Conservation (phyloP, 495 filamentous ascomycete genomes). For the Venustampulla echinocandica region DNA sequence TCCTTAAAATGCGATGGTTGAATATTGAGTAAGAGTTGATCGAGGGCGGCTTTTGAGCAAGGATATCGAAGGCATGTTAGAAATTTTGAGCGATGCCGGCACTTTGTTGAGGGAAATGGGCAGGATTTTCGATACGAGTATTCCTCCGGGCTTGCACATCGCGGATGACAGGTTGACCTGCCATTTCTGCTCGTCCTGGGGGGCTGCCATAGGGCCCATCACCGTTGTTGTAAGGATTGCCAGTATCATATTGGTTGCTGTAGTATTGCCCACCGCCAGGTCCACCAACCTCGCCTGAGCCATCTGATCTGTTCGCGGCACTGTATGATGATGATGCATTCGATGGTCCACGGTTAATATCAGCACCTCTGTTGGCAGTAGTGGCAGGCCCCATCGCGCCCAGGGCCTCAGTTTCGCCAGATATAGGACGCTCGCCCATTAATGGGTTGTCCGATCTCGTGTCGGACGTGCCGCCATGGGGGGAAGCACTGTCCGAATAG, state of each 20-base stretch:
- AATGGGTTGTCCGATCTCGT: slow-evolving; percentile 63
- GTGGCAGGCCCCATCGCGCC: slow-evolving; percentile 69
- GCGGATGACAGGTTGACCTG: slow-evolving; percentile 74
- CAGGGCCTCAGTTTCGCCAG: slow-evolving; percentile 64
- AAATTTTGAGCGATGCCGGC: slow-evolving; percentile 99
- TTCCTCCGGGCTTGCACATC: slow-evolving; percentile 87
- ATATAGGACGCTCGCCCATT: slow-evolving; percentile 45
- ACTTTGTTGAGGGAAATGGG: slow-evolving; percentile 80
- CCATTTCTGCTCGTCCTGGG: slow-evolving; percentile 26
- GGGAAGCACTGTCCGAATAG: slow-evolving; percentile 70
- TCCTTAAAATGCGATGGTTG: neutral
- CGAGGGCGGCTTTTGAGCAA: slow-evolving; percentile 1
- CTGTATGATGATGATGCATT: slow-evolving; percentile 98
- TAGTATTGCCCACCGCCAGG: slow-evolving; percentile 39
- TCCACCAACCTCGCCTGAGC: slow-evolving; percentile 60
- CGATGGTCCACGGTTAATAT: slow-evolving; percentile 81
- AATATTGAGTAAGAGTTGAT: neutral
- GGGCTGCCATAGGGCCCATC: slow-evolving; percentile 34
- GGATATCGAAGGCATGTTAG: slow-evolving; percentile 31
- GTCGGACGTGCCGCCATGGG: slow-evolving; percentile 62
- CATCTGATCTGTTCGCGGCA: slow-evolving; percentile 69
- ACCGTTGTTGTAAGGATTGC: slow-evolving; percentile 20
- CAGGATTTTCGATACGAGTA: slow-evolving; percentile 85
- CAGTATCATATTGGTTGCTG: slow-evolving; percentile 43
- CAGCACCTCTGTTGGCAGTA: slow-evolving; percentile 48